Evolutionary conservation across 192 early-diverging fungal genomes (phyloP), one percentile per base, ranked within the genome.

Genomic region (Umbelopsis sp.): DNA sequence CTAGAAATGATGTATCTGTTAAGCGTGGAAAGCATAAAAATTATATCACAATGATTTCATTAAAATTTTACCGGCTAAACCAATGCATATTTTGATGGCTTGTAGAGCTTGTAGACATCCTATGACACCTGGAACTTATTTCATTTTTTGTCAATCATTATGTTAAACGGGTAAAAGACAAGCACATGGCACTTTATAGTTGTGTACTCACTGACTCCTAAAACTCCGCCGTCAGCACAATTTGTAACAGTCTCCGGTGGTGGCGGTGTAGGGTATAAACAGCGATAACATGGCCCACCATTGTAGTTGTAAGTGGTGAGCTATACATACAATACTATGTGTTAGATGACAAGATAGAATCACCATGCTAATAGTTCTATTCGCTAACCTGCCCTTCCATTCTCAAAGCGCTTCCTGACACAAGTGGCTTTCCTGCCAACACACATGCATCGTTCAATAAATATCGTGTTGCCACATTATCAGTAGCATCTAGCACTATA

Each of bases 391-490:
- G 97, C 12, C 97, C 97, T 66, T 99, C 97, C 71, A 95, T 85
- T 46, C 92, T 74, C 33, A 99, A 78, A 0, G 97, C 97, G 69
- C 92, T 93, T 51, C 93, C 96, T 11, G 93, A 95, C 2, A 99
- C 92, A 10, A 98, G 80, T 9, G 93, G 89, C 27, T 95, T 93
- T 1, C 84, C 81, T 10, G 86, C 73, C 46, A 99, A 67, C 13
- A 99, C 93, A 75, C 93, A 93, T 2, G 93, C 93, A 73, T 99
- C 97, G 81, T 95, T 99, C 41, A 99, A 72, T 23, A 99, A 84
- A 76, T 99, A 99, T 45, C 96, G 87, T 0, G 97, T 97, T 1
- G 95, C 93, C 3, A 94, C 95, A 81, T 99, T 99, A 79, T 99
- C 97, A 0, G 95, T 93, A 5, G 90, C 90, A 74, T 99, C 97